Base-by-base conservation (phyloP, 2,329 filamentous ascomycete species). In the Venturia aucupariae region DNA sequence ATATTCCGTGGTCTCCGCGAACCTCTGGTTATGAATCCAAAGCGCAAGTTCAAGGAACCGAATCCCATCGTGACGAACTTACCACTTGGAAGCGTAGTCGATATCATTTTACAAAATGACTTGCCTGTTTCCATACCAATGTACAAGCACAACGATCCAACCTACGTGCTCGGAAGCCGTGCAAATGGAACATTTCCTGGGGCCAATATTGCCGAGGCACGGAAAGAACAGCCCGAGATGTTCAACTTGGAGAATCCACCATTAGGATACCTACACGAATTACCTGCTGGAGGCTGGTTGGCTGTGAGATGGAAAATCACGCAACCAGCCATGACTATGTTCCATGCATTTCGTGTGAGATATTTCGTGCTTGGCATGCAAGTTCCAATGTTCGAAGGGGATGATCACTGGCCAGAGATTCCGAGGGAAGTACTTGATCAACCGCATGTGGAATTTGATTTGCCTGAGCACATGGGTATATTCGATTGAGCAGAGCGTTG, bases 71-170 rank as follows among this genome's bases (percentile, higher is more conserved):
- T 68, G 15, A 63, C 54, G 41, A 48, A 39, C 15, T 44, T 66
- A 48, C 59, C 63, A 11, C 46, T 67, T 42, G 67, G 67, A 61
- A 66, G 65, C 30, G 67, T 68, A 4, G 67, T 68, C 13, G 67
- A 68, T 48, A 66, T 68, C 24, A 66, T 68, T 8, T 61, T 68
- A 35, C 64, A 68, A 35, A 68, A 68, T 44, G 67, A 67, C 32
- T 54, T 68, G 24, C 61, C 44, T 8, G 65, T 66, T 22, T 42
- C 60, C 4, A 19, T 68, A 3, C 63, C 63, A n/a, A 64, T 69
- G 64, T 68, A 67, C 64, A 69, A 69, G 64, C 67, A 68, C 63
- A 68, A 69, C 48, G 66, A 68, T 19, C 60, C 68, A n/a, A 66
- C 66, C 11, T 68, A 65, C 63, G 60, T 55, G 3, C 61, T 69